Conservation (phyloP, 2,329 filamentous ascomycete genomes). For the Clathrospora elynae region DNA sequence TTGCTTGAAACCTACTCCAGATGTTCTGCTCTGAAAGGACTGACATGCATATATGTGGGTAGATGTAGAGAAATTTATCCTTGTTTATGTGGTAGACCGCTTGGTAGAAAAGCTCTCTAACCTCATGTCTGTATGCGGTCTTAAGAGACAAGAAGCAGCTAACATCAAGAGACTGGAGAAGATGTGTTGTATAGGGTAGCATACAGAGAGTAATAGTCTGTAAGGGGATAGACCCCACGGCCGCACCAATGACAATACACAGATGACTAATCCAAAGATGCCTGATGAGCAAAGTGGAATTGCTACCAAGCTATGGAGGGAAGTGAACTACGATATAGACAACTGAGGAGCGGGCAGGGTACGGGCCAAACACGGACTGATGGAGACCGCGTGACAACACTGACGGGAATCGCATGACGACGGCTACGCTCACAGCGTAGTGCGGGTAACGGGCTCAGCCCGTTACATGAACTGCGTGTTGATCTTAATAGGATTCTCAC, state of each 20-base stretch:
- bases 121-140: constrained; percentile 10
- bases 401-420: too few species aligned
- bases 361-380: too few species aligned
- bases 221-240: neutral
- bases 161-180: constrained; percentile 50
- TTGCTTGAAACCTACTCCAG: constrained; percentile 1
- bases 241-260: too few species aligned
- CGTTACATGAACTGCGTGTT: constrained; percentile 11
- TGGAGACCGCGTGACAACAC: too few species aligned
- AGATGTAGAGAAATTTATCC: neutral
- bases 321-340: too few species aligned
- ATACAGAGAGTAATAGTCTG: constrained; percentile 36
- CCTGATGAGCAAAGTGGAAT: too few species aligned
- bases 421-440: too few species aligned
- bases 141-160: constrained; percentile 43
- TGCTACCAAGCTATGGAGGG: too few species aligned
- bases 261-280: too few species aligned
- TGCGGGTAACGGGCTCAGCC: too few species aligned
- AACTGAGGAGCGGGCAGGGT: too few species aligned
- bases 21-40: neutral
- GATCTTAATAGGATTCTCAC: constrained; percentile 11
- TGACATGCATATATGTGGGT: neutral
- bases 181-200: constrained; percentile 34
- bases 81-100: neutral
- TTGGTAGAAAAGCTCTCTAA: neutral